Base-by-base conservation (phyloP, 306 rosid genomes). In the Citrullus colocynthis region DNA sequence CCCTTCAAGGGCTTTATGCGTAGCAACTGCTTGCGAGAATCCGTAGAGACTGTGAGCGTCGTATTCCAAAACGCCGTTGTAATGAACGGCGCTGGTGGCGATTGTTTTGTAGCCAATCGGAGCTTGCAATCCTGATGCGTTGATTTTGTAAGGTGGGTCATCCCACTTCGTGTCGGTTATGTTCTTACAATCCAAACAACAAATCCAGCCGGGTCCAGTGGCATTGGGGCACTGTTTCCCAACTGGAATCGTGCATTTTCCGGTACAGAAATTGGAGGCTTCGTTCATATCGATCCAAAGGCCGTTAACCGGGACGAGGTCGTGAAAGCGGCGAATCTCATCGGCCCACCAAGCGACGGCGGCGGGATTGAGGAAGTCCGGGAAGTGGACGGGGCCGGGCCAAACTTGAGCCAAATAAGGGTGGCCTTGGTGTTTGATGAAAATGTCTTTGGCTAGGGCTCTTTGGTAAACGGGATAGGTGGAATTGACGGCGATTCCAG, bases 261-360 rank as follows among this genome's bases (percentile, higher is more conserved):
- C 98, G 7, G 91, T 82, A 71, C 98, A 94, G 86, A 94, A 92
- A 81, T 92, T 94, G 0, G 97, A 94, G 36, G 78, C 86, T 82
- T 92, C 98, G 2, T 94, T 94, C 98, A 94, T 94, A 89, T 94
- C 98, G 58, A 94, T 92, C 98, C 98, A 94, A 9, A 94, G 86
- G 57, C 98, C 98, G 76, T 94, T 89, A 13, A 91, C 91, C 15
- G 98, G 98, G 42, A 88, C 95, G 52, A 94, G 98, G 61, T 92
- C 89, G 75, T 94, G 98, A 81, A 94, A 94, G 42, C 97, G 95
- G 57, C 84, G 85, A 69, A 94, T 77, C 90, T 94, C 98, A 28
- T 94, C 98, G 12, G 74, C 91, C 97, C 98, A 94, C 97, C 98
- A 91, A 14, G 90, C 79, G 57, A 89, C 95, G 0, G 98, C 90